phyloP scores from a whole-genome alignment of 441 rosid genomes.

The Viola pubescens region DNA sequence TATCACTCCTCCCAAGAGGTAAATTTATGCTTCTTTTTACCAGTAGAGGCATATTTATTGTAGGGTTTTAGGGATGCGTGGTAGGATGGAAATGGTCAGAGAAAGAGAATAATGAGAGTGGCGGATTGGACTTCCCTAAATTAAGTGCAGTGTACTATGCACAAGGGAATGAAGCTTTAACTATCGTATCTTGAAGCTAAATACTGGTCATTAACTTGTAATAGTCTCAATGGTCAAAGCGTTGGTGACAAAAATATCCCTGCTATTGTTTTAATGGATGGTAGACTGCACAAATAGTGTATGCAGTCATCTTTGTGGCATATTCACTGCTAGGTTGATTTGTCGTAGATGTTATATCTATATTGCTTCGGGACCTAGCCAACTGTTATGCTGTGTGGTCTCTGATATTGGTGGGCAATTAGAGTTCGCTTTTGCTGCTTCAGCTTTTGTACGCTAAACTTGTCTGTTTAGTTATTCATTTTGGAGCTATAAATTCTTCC shows the following conservation, averaged over 20 bases:
- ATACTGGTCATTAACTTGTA: background rate
- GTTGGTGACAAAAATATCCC: background rate
- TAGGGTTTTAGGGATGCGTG: too few species aligned
- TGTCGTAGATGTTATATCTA: background rate
- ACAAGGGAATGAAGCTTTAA: too few species aligned
- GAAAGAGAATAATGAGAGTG: too few species aligned
- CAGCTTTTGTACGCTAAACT: background rate
- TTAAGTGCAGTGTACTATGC: too few species aligned
- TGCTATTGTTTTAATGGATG: background rate
- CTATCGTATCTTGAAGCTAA: too few species aligned
- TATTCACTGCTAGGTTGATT: background rate
- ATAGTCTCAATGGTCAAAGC: background rate
- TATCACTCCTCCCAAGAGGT: too few species aligned
- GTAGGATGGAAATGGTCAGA: too few species aligned
- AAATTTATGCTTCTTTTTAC: too few species aligned
- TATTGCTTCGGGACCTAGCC: constrained; percentile 1
- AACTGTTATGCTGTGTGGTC: constrained; percentile 1
- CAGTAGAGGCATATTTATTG: too few species aligned
- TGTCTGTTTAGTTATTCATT: constrained; percentile 2
- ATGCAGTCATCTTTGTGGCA: background rate
- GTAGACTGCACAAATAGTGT: background rate
- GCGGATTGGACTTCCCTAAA: too few species aligned
- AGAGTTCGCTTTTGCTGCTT: background rate
- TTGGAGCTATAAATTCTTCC: background rate
- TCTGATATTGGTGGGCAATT: background rate